Evolutionary conservation across 2,329 filamentous ascomycete genomes (phyloP), one percentile per base, ranked within the genome.

Genomic region (Clonostachys solani): DNA sequence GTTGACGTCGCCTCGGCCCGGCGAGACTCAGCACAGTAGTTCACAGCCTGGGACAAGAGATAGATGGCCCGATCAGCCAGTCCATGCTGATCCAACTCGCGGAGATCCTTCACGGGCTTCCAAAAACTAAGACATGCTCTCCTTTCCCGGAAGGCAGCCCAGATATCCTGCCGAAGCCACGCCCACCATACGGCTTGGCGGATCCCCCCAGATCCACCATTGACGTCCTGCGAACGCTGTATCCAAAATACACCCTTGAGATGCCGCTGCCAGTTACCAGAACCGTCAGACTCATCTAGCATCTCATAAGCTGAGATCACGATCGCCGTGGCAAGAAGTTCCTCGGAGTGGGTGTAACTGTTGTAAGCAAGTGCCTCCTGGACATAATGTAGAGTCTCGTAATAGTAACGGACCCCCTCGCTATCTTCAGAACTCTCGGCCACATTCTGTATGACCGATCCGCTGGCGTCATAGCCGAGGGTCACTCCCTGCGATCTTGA

Each of bases 231-330:
- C 5, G 73, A 78, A 12, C 79, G 66, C 53, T 83, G 80, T 38
- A 84, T 84, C 77, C 80, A 83, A 54, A 83, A 84, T 1, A 82
- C 77, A 1, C 81, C 80, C 54, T 81, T 77, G 4, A 84, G 65
- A 56, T 84, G 81, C 4, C 78, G 64, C 53, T 83, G 76, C 80
- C 81, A 84, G 43, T 56, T 75, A 59, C 60, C 59, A 4, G 23
- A 29, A 10, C 23, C 23, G 9, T 49, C 48, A 12, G 73, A 72
- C 3, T 73, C 75, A 51, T 82, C 78, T 19, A 83, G 74, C 80
- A 83, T 84, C 57, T 84, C 80, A 54, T 83, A 84, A 0, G 77
- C 77, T 19, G 75, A 80, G 37, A 84, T 79, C 15, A 82, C 67
- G 3, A 83, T 62, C 0, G 78, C 73, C 1, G 79, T 84, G 0